phyloP scores from a whole-genome alignment of 768 basidiomycete species.

The Tulasnella sp. region DNA sequence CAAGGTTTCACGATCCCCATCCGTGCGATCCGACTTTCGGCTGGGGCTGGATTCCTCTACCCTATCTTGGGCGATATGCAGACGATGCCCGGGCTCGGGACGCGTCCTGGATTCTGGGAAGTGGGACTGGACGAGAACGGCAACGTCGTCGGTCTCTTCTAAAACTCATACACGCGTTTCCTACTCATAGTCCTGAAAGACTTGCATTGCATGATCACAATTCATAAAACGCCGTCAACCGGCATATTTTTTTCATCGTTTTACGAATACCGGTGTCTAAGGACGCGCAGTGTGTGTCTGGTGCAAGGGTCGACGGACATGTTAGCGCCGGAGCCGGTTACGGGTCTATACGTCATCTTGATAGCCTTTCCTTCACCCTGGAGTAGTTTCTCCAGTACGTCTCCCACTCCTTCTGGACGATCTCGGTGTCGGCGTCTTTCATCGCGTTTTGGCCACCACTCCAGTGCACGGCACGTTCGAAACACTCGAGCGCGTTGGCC shows the following conservation, averaged over 20 bases:
- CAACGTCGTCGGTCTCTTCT: slow-evolving; percentile 79
- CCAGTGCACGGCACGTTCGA: slow-evolving; percentile 58
- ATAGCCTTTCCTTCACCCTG: slow-evolving; percentile 5
- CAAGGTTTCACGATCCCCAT: slow-evolving; percentile 87
- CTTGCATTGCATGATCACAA: not conserved
- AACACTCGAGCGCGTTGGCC: slow-evolving; percentile 43
- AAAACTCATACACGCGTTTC: no score
- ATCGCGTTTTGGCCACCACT: slow-evolving; percentile 30
- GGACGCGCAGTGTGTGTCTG: no score
- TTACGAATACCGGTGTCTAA: no score
- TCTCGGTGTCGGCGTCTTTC: slow-evolving; percentile 4
- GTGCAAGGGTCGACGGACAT: no score
- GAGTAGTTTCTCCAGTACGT: slow-evolving; percentile 13
- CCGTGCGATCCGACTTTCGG: slow-evolving; percentile 72
- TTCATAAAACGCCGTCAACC: no score
- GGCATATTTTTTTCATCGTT: no score
- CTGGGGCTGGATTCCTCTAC: slow-evolving; percentile 92
- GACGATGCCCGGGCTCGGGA: slow-evolving; percentile 94
- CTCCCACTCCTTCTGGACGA: slow-evolving; percentile 15
- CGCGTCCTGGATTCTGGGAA: slow-evolving; percentile 89
- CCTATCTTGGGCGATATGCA: slow-evolving; percentile 95
- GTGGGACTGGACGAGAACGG: slow-evolving; percentile 72
- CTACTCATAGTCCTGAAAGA: not conserved
- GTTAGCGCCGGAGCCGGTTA: no score
- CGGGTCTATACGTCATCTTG: no score